Evolutionary conservation across 2,329 filamentous ascomycete genomes (phyloP), one percentile per base, ranked within the genome.

Genomic region (Clarireedia sp.): DNA sequence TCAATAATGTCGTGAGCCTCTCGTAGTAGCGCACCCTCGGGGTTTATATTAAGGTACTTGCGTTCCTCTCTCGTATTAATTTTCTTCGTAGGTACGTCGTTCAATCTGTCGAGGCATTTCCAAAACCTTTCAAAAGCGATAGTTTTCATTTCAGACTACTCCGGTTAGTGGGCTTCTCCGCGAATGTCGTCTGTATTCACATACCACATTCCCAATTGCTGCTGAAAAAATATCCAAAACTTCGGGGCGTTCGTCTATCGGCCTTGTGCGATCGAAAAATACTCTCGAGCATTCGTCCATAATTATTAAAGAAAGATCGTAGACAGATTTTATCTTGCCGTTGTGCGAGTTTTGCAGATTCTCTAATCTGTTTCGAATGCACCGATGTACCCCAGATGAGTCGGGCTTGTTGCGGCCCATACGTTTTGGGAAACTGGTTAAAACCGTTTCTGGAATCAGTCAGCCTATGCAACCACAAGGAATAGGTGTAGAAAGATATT

Each of bases 1-100:
- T 77, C 74, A 1, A 73, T 60, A 17, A 77, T 73, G 26, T 77
- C 74, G 26, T 74, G 72, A 16, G 74, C 69, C 51, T 77, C 74
- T 0, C 65, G 60, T 29, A 75, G 69, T 0, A 77, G 61, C 23
- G 66, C 64, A 0, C 72, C 72, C 55, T 76, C 74, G 0, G 59
- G 60, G 23, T 70, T 71, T 24, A 76, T 75, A 51, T 75, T 69
- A 1, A 76, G 59, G 38, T 58, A 60, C 2, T 56, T 45, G 4
- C 56, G 50, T 6, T 43, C 51, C 2, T n/a, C 43, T n/a, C 46
- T 44, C 21, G 52, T 44, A 38, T 54, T 45, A 7, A 19, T 51
- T n/a, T 51, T 38, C 4, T 36, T 38, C 1, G 51, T 9, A 33
- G 38, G n/a, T 26, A 26, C 9, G 1, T 19, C 23, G 21, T 38